Evolutionary conservation across 2,329 filamentous ascomycete genomes (phyloP), one percentile per base, ranked within the genome.

Genomic region (Curvularia verruculosa): DNA sequence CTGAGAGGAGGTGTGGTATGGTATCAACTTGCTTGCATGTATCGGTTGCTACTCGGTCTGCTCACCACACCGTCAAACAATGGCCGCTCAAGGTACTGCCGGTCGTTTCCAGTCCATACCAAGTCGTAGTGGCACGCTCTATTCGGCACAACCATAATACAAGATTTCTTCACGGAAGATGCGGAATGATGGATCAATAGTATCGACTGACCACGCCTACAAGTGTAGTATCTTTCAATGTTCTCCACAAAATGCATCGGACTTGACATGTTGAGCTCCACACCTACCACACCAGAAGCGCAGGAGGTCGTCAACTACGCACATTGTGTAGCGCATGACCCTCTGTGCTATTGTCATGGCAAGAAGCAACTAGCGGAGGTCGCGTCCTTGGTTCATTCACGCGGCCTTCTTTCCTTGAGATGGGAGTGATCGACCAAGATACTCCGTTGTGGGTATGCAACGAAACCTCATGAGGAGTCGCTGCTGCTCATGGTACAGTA

Each of bases 211-310:
- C 10, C 41, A 60, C 5, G 60, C 67, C 48, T 64, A 71, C 24
- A 52, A 69, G 40, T 54, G 60, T 6, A 60, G 68, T 4, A 60
- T 67, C 4, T 70, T 70, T 49, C 70, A 65, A 58, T 71, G 15
- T 64, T 61, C 9, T 71, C 69, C 54, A 54, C 65, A 34, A 49
- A 57, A 5, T 64, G 66, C 31, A 66, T 65, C 1, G 64, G 56
- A 3, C 49, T 60, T 18, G 61, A 51, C 19, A 63, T 70, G 3
- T 18, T 66, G 5, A 59, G 56, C 15, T 36, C 34, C 26, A 49
- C 58, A 9, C 63, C 62, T 0, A 63, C 54, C 2, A 66, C 66
- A 9, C 63, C 9, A 66, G 34, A 18, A 36, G 5, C 9, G 18
- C 6, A 64, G 19, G 66, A 71, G 34, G 60, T 69, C 15, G 15